Conservation (phyloP, 768 basidiomycete genomes). For the Hemileccinum rubropunctum region DNA sequence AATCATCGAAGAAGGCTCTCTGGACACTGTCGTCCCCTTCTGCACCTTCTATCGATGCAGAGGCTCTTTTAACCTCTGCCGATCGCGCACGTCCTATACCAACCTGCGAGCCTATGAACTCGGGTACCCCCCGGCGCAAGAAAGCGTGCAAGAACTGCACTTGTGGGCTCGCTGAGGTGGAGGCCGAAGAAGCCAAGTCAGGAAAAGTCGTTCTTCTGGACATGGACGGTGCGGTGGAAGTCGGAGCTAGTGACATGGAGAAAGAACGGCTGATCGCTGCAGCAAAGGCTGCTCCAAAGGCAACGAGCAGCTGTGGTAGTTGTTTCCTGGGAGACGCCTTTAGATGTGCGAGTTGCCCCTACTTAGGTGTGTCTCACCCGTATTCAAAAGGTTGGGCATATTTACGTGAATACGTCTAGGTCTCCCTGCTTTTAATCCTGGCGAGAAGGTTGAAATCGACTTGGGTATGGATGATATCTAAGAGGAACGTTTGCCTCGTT, state of each 20-base stretch:
- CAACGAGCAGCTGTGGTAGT: constrained; percentile 94
- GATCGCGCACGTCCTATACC: constrained; percentile 80
- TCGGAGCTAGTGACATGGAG: constrained; percentile 56
- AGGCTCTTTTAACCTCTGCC: constrained; percentile 76
- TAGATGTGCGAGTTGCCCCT: constrained; percentile 93
- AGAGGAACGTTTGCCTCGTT: constrained; percentile 8
- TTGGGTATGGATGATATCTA: constrained; percentile 88
- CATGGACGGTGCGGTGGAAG: constrained; percentile 53
- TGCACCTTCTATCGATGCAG: constrained; percentile 76
- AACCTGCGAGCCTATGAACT: constrained; percentile 63
- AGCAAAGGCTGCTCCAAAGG: constrained; percentile 73
- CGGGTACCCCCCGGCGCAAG: constrained; percentile 62
- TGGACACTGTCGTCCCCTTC: constrained; percentile 78
- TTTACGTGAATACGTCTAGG: constrained; percentile 48
- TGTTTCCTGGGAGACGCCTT: constrained; percentile 99
- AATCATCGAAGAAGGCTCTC: constrained; percentile 81
- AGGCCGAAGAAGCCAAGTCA: constrained; percentile 70
- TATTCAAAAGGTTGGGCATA: constrained; percentile 4
- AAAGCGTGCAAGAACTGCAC: constrained; percentile 96
- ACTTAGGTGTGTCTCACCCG: constrained; percentile 69
- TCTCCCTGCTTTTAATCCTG: constrained; percentile 95
- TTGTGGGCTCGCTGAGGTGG: constrained; percentile 93
- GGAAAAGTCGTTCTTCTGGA: constrained; percentile 69
- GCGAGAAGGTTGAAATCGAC: constrained; percentile 94
- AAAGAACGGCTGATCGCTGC: constrained; percentile 63